Conservation (phyloP, 352 stramenopile species). For the Pythium angustatum region DNA sequence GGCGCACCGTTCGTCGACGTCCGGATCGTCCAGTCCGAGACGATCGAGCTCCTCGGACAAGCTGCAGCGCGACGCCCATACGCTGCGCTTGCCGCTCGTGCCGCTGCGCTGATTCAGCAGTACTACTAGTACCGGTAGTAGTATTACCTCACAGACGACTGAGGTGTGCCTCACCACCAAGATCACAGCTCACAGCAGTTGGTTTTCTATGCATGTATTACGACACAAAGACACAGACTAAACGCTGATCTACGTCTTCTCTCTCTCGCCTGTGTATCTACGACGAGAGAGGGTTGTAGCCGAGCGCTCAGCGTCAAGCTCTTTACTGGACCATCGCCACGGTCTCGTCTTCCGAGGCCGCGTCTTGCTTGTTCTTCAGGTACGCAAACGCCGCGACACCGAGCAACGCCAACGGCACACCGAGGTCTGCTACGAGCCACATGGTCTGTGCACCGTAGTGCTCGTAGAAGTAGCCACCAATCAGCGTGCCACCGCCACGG, state of each 20-base stretch:
- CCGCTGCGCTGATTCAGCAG: conserved; percentile 21
- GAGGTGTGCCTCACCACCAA: too few relatives aligned
- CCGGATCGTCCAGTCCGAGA: conserved; percentile 16
- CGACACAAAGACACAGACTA: too few relatives aligned
- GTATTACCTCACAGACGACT: not conserved
- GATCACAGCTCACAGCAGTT: too few relatives aligned
- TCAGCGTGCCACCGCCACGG: conserved; percentile 59
- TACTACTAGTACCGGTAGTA: too few relatives aligned
- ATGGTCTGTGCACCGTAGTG: conserved; percentile 60
- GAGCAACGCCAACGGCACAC: conserved; percentile 62
- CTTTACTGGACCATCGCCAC: not conserved
- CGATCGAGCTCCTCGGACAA: conserved; percentile 24
- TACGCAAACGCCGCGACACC: conserved; percentile 57
- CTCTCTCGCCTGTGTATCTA: too few relatives aligned
- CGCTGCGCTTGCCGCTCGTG: conserved; percentile 23
- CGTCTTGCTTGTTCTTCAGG: conserved; percentile 50
- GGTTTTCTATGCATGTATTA: too few relatives aligned
- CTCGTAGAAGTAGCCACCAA: conserved; percentile 80
- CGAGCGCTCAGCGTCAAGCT: too few relatives aligned
- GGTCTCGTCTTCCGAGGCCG: conserved; percentile 2
- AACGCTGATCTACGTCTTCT: not conserved
- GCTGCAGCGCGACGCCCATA: conserved; percentile 20
- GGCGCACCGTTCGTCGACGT: conserved; percentile 19
- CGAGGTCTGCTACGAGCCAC: conserved; percentile 68
- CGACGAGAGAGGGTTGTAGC: too few relatives aligned